A percentile compares a stretch with the other conserved stretches of the same genome.
Evolutionary conservation across 371 early-diverging fungal genomes (phyloP).

Genomic region (Lichtheimia hyalospora): DNA sequence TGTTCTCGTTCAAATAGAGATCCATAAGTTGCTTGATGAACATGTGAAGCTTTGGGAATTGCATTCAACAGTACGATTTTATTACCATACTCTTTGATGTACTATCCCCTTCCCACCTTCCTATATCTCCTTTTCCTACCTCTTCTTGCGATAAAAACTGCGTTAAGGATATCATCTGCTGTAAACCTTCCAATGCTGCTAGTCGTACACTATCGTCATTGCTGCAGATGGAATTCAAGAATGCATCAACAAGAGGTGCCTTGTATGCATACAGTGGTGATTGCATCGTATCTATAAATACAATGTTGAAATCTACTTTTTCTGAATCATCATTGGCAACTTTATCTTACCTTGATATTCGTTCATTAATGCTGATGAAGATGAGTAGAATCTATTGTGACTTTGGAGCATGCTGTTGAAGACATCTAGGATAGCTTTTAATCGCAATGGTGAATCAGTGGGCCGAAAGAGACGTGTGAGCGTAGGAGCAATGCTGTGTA

Average conservation of each 20-base stretch:
- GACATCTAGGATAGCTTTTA: constrained; percentile 66
- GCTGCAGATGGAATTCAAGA: constrained; percentile 21
- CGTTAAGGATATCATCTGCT: constrained; percentile 57
- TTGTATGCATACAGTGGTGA: constrained; percentile 64
- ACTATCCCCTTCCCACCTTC: background rate
- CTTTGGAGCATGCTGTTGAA: constrained; percentile 66
- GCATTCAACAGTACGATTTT: too few relatives aligned
- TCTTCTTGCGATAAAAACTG: constrained; percentile 61
- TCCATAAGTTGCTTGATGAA: background rate
- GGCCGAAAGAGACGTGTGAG: constrained; percentile 51
- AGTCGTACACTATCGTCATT: constrained; percentile 59
- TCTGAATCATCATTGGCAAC: too few relatives aligned
- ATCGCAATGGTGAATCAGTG: constrained; percentile 55
- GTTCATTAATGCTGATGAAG: background rate
- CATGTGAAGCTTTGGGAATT: background rate
- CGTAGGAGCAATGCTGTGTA: constrained; percentile 51
- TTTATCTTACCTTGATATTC: too few relatives aligned
- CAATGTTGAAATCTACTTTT: too few relatives aligned
- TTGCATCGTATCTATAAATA: constrained; percentile 37
- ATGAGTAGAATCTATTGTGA: constrained; percentile 55
- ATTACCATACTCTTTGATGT: too few relatives aligned
- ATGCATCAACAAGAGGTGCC: constrained; percentile 26
- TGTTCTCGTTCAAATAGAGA: background rate
- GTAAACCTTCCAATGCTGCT: constrained; percentile 66
- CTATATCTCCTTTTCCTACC: constrained; percentile 17